Evolutionary conservation across 495 filamentous ascomycete genomes (phyloP).

Genomic region (Annulohypoxylon bovei): DNA sequence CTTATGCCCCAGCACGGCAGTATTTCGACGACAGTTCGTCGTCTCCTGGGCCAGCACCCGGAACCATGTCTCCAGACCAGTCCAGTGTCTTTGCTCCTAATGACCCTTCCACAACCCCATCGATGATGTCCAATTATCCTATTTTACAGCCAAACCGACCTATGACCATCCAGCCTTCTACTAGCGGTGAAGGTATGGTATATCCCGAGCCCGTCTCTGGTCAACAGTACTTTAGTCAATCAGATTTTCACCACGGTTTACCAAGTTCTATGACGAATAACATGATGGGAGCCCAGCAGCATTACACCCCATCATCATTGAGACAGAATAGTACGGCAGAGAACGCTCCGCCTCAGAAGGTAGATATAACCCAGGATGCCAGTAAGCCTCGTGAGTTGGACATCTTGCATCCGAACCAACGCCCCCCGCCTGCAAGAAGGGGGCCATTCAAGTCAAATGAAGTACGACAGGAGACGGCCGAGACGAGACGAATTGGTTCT

Average conservation of each 20-base stretch:
- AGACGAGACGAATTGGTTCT: conserved; percentile 60
- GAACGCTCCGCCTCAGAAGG: conserved; percentile 17
- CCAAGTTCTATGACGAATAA: conserved; percentile 36
- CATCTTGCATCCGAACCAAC: conserved; percentile 43
- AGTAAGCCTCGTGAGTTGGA: conserved; percentile 41
- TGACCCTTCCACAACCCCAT: conserved; percentile 44
- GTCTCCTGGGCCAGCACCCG: conserved; percentile 43
- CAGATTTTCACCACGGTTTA: conserved; percentile 33
- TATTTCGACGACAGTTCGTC: conserved; percentile 45
- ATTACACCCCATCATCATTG: conserved; percentile 16
- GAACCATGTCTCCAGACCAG: conserved; percentile 42
- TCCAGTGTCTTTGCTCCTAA: conserved; percentile 46
- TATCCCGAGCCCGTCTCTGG: conserved; percentile 50
- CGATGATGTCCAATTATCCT: conserved; percentile 53
- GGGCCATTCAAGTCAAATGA: conserved; percentile 59
- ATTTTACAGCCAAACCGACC: conserved; percentile 52
- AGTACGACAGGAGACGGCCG: conserved; percentile 58
- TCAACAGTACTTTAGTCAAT: conserved; percentile 43
- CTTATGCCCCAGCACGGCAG: conserved; percentile 45
- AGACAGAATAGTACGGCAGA: conserved; percentile 32
- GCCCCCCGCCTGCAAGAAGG: conserved; percentile 52
- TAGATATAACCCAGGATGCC: conserved; percentile 27
- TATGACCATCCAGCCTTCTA: conserved; percentile 50
- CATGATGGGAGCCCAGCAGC: conserved; percentile 32
- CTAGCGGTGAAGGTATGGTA: conserved; percentile 56